A percentile compares a stretch with the other conserved stretches of the same genome.
Evolutionary conservation across 768 basidiomycete genomes (phyloP).

Genomic region (Kwoniella newhampshirensis): DNA sequence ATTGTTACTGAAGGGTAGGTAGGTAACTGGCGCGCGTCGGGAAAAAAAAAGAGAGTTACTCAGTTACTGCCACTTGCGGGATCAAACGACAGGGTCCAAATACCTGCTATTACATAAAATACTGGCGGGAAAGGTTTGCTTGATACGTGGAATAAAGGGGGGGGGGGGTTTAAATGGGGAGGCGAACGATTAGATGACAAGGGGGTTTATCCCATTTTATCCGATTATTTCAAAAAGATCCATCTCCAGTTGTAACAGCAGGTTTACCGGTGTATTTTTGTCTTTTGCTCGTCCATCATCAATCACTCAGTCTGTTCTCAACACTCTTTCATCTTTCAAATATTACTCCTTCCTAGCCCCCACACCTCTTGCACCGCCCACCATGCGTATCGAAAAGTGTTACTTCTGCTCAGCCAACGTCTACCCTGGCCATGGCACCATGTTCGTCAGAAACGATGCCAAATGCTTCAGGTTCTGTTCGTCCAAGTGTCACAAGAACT

Average conservation of each 20-base stretch:
- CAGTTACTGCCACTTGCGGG: slow-evolving; percentile 1
- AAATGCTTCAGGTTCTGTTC: slow-evolving; percentile 98
- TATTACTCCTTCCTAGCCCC: no score
- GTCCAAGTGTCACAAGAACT: slow-evolving; percentile 99
- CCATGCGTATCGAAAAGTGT: slow-evolving; percentile 94
- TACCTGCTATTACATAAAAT: no score
- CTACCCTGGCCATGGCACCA: slow-evolving; percentile 95
- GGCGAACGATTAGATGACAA: no score
- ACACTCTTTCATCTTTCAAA: no score
- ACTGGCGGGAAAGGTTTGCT: no score
- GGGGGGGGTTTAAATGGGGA: no score
- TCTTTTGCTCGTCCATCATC: background rate
- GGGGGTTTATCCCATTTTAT: slow-evolving; percentile 11
- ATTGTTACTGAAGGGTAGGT: no score
- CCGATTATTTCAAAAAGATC: slow-evolving; percentile 5
- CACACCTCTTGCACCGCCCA: slow-evolving; percentile 5
- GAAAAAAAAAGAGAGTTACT: no score
- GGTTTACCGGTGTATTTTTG: no score
- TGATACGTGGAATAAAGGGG: no score
- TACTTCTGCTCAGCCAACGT: slow-evolving; percentile 97
- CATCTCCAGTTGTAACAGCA: background rate
- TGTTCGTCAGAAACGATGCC: slow-evolving; percentile 96
- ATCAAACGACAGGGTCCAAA: no score
- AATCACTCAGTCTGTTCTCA: background rate
- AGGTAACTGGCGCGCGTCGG: no score